Evolutionary conservation across 768 basidiomycete species (phyloP), one percentile per base, ranked within the genome.

Genomic region (Hypholoma sublateritium): DNA sequence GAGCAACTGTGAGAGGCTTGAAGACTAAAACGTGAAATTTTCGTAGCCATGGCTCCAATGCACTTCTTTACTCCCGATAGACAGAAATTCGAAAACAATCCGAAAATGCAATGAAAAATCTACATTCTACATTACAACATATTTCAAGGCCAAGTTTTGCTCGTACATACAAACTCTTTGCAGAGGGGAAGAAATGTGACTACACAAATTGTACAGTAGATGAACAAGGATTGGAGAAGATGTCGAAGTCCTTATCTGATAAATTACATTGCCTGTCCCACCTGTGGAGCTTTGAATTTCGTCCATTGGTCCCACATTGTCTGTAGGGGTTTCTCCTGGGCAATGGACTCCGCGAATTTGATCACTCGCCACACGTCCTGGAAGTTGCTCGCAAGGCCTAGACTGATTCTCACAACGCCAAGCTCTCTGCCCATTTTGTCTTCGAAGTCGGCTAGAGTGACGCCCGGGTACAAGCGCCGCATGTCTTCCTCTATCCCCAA

Each of bases 341-440:
- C 79, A 4, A 87, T 74, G 11, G 74, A 72, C 7, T 73, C 65
- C 37, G 79, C 78, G 49, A 86, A 80, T 52, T 72, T 72, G 8
- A 85, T 65, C 12, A 86, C 76, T 46, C 74, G 77, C 81, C 84
- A 86, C 1, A 85, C 83, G 66, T 94, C 91, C 43, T 82, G 78
- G 78, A 91, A 92, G 65, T 86, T 84, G 58, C 84, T 92, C 44
- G 85, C 90, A 24, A 93, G 79, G 5, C 92, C 91, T 8, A 94
- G 78, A 61, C 90, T 92, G 57, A 91, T 80, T 50, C 89, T 77
- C 22, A 91, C 82, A 37, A 90, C 88, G 3, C 88, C 91, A 12
- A 90, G 74, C 67, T 92, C 88, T 47, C 79, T 76, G 3, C 87
- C 88, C 41, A 88, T 81, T 16, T 69, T 69, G 28, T 66, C 69